These are phyloP conservation scores for Talaromyces atroroseus DNA, from an alignment of 2,329 filamentous ascomycete genomes.

Conservation along the genomic window DNA sequence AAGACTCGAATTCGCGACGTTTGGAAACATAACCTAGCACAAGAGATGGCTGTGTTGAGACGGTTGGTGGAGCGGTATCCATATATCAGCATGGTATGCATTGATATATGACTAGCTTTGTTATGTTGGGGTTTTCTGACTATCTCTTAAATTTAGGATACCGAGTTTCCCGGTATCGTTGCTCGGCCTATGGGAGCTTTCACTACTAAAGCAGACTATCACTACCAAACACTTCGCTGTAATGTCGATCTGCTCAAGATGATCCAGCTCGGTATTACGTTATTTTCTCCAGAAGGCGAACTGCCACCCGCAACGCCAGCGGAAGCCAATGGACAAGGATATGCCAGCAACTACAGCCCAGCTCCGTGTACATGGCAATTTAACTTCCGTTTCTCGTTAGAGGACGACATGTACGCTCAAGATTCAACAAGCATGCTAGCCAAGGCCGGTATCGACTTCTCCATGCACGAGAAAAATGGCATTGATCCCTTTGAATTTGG, in stretches of 20 bases:
- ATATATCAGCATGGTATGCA: constrained; percentile 91
- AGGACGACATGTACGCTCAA: constrained; percentile 96
- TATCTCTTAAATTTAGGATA: constrained; percentile 59
- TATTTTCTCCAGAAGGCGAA: constrained; percentile 88
- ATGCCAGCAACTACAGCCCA: constrained; percentile 48
- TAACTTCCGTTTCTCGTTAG: constrained; percentile 94
- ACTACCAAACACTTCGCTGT: constrained; percentile 94
- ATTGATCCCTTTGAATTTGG: constrained; percentile 90
- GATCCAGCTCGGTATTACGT: constrained; percentile 90
- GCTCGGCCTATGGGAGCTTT: constrained; percentile 93
- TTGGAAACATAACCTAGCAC: constrained; percentile 84
- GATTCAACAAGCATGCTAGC: constrained; percentile 88
- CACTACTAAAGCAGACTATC: constrained; percentile 91
- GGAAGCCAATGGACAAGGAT: constrained; percentile 45
- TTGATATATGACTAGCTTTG: background rate
- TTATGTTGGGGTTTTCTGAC: background rate
- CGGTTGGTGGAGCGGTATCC: constrained; percentile 84
- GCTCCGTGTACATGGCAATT: constrained; percentile 96
- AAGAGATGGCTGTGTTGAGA: constrained; percentile 82
- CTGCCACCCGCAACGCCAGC: constrained; percentile 67
- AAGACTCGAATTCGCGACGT: constrained; percentile 90
- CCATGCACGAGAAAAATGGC: constrained; percentile 74
- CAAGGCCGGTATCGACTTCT: constrained; percentile 88
- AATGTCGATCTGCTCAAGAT: constrained; percentile 98
- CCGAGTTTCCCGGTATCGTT: constrained; percentile 96